These are phyloP conservation scores for Fusarium sulawesiense DNA, from an alignment of 2,329 filamentous ascomycete species.

Conservation along the genomic window DNA sequence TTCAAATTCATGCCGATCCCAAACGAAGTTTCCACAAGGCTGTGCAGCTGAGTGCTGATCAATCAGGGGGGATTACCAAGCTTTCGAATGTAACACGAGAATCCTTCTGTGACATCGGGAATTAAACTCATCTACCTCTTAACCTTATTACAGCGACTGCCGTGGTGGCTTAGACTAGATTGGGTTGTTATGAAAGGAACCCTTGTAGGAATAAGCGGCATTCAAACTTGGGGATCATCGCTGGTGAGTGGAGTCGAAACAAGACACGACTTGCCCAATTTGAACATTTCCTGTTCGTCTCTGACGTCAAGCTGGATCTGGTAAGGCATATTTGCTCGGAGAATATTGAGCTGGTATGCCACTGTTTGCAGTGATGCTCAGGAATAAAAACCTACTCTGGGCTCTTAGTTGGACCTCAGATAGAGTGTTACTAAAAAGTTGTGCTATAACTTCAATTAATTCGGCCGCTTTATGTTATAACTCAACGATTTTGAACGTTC, in stretches of 20 bases:
- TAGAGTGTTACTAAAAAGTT: too few relatives aligned
- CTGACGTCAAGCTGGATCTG: conserved; percentile 10
- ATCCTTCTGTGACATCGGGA: neutral
- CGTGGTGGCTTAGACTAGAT: neutral
- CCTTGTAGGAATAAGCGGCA: neutral
- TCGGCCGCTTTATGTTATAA: too few relatives aligned
- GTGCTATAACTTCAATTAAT: rapidly evolving
- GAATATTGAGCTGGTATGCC: neutral
- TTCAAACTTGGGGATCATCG: conserved; percentile 1
- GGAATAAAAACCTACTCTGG: too few relatives aligned
- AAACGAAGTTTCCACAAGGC: conserved; percentile 13
- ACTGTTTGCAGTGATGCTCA: neutral
- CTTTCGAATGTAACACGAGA: neutral
- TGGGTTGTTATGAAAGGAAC: neutral
- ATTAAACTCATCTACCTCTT: neutral
- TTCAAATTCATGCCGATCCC: neutral
- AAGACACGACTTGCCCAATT: conserved; percentile 21
- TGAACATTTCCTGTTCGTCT: too few relatives aligned
- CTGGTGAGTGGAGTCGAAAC: conserved; percentile 8
- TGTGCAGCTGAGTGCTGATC: conserved; percentile 22
- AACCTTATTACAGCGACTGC: neutral
- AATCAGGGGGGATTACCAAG: neutral
- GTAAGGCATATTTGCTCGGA: neutral
- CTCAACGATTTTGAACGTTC: too few relatives aligned
- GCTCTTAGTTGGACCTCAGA: too few relatives aligned